Evolutionary conservation across 2,329 filamentous ascomycete genomes (phyloP).

Genomic region (Didymella arachidicola): DNA sequence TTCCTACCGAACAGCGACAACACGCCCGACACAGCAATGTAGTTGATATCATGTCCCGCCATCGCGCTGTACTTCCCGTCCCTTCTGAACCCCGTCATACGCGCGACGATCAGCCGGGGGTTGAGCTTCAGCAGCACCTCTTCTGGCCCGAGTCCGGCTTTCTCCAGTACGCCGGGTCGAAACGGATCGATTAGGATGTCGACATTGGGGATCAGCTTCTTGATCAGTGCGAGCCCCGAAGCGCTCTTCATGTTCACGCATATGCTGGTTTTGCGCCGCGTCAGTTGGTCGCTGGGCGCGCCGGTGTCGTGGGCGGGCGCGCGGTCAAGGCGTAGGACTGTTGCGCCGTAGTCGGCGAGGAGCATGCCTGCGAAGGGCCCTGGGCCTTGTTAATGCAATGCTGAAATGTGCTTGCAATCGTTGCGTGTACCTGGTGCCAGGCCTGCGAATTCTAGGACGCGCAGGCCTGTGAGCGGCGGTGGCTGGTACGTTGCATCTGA

Average conservation of each 20-base stretch:
- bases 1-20: constrained; percentile 77
- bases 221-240: constrained; percentile 70
- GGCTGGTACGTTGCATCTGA: constrained; percentile 36
- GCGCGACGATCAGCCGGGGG: constrained; percentile 77
- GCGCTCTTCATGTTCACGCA: constrained; percentile 78
- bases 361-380: constrained; percentile 86
- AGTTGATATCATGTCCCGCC: constrained; percentile 97
- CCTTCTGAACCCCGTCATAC: constrained; percentile 88
- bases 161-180: constrained; percentile 88
- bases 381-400: constrained; percentile 43
- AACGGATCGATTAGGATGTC: constrained; percentile 94
- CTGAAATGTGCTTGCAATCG: background rate
- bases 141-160: constrained; percentile 76
- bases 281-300: constrained; percentile 73
- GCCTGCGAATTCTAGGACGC: constrained; percentile 71
- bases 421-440: constrained; percentile 61
- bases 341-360: constrained; percentile 85
- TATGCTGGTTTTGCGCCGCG: constrained; percentile 81
- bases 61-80: constrained; percentile 86
- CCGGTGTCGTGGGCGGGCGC: constrained; percentile 57
- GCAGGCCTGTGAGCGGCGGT: constrained; percentile 64
- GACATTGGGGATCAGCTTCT: constrained; percentile 66
- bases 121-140: constrained; percentile 71
- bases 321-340: constrained; percentile 85
- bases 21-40: constrained; percentile 86